Conservation (phyloP, 306 rosid species). For the Cicer bijugum region DNA sequence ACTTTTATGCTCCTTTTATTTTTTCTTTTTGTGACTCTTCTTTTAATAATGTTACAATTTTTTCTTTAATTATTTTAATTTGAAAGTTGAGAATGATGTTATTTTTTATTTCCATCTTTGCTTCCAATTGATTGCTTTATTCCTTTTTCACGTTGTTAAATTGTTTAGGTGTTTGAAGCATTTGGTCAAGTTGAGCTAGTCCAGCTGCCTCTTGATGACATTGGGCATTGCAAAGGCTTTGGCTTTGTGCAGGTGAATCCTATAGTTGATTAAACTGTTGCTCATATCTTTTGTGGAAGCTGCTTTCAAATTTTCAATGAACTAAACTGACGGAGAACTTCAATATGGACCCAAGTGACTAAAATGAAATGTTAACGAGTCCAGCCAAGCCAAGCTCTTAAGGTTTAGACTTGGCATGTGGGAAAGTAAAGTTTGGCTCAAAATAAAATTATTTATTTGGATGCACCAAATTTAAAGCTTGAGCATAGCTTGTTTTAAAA, state of each 20-base stretch:
- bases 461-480: neutral
- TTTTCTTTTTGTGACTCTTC: neutral
- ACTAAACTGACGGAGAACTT: slow-evolving; percentile 27
- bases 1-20: slow-evolving; percentile 12
- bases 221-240: slow-evolving; percentile 90
- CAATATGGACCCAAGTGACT: slow-evolving; percentile 20
- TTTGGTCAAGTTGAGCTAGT: slow-evolving; percentile 96
- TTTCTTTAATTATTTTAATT: slow-evolving; percentile 15
- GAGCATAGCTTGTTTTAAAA: slow-evolving; percentile 5
- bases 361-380: neutral
- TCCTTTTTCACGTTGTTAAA: slow-evolving; percentile 20
- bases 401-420: slow-evolving; percentile 4
- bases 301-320: slow-evolving; percentile 12
- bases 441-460: neutral
- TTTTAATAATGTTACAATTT: neutral
- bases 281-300: slow-evolving; percentile 33
- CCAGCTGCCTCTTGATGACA: slow-evolving; percentile 90
- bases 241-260: slow-evolving; percentile 90
- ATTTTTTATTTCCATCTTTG: slow-evolving; percentile 5
- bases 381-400: neutral
- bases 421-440: slow-evolving; percentile 3
- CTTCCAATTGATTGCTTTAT: slow-evolving; percentile 31
- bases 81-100: neutral
- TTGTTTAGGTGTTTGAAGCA: slow-evolving; percentile 88
- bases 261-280: slow-evolving; percentile 22